Base-by-base conservation (phyloP, 257 asterid species). In the Solanum sejunctum region DNA sequence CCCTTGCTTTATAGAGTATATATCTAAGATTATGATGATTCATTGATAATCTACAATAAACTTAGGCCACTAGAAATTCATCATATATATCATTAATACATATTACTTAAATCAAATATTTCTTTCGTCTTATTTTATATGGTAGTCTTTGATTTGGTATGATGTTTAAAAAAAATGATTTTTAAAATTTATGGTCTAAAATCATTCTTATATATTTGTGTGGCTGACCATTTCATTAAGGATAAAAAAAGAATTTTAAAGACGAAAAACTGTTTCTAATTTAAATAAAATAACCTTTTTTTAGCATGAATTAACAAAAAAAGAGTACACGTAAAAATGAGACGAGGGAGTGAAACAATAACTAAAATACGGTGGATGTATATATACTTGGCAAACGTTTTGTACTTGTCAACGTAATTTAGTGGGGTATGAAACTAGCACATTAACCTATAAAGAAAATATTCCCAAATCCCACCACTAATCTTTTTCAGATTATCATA, bases 351-450 rank as follows among this genome's bases (percentile, higher is more conserved):
- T 54, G 9, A 3, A 17, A 13, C 16, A 8, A 54, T 55, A 18
- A 17, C 21, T 55, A 55, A 56, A 56, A 56, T 56, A 56, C 6
- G 15, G 3, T 5, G 18, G 51, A 16, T 72, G 55, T 45, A 36
- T 36, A 3, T 36, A 66, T 28, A 17, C 57, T 21, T 21, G 8
- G 21, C 41, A 12, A 21, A 54, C 63, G 7, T 23, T 43, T 85
- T 80, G 8, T 54, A 47, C 39, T 43, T 69, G 54, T 36, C 20
- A 36, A 36, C 16, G 70, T 64, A 20, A 64, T 64, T 85, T 26
- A 45, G 87, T 85, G 84, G 87, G 87, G 85, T 67, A 56, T 43
- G 61, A 55, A 80, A 41, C 28, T 28, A n/a, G 47, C 57, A 61
- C 13, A 45, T 45, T 36, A 69, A 43, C 55, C 45, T 80, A 43